phyloP scores from a whole-genome alignment of 1,284 basidiomycete species.

The Pascua guehoae region DNA sequence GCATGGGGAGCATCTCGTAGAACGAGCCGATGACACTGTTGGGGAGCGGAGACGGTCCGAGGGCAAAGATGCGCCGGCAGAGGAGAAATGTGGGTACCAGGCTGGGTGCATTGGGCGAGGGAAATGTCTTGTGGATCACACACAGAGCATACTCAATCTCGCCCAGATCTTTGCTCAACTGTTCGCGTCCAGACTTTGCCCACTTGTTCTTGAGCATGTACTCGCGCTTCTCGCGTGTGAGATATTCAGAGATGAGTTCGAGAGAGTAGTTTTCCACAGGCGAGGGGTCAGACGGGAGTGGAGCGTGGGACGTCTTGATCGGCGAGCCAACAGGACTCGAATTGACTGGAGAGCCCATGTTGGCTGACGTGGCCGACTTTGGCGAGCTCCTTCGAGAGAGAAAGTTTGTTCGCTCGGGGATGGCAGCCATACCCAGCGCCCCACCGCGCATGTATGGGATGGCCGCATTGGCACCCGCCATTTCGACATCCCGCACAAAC shows the following conservation, averaged over 20 bases:
- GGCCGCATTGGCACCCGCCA: slow-evolving; percentile 19
- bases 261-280: slow-evolving; percentile 38
- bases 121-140: slow-evolving; percentile 19
- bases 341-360: background rate
- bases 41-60: slow-evolving; percentile 33
- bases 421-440: background rate
- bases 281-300: slow-evolving; percentile 18
- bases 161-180: slow-evolving; percentile 42
- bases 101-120: slow-evolving; percentile 21
- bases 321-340: background rate
- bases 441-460: slow-evolving; percentile 8
- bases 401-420: background rate
- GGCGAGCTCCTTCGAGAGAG: background rate
- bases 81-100: slow-evolving; percentile 39
- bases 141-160: slow-evolving; percentile 45
- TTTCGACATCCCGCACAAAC: slow-evolving; percentile 31
- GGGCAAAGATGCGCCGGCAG: slow-evolving; percentile 35
- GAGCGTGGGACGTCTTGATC: background rate
- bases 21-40: slow-evolving; percentile 25
- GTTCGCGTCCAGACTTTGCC: slow-evolving; percentile 44
- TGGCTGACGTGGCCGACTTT: background rate
- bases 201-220: slow-evolving; percentile 48
- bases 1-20: slow-evolving; percentile 36
- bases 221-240: slow-evolving; percentile 47
- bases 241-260: slow-evolving; percentile 45